These are phyloP conservation scores for Artemisia annua DNA, from an alignment of 129 eudicot genomes.

Conservation along the genomic window DNA sequence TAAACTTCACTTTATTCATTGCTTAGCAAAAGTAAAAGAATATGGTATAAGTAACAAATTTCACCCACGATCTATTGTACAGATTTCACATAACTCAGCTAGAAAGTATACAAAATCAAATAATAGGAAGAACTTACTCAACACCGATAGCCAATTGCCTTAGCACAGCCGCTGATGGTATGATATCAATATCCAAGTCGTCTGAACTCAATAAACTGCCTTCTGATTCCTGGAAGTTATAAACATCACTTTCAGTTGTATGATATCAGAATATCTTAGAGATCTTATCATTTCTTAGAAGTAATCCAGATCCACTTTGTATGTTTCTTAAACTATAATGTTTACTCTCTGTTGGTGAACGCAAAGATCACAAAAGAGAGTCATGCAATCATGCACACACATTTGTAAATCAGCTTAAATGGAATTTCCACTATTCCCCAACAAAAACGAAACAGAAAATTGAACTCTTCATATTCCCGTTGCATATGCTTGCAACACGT, in stretches of 20 bases:
- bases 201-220: constrained; percentile 34
- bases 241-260: constrained; percentile 19
- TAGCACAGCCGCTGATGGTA: constrained; percentile 61
- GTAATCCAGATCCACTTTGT: neutral
- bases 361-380: neutral
- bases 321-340: neutral
- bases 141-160: constrained; percentile 77
- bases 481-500: constrained; percentile 9
- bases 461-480: neutral
- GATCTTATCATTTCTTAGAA: neutral
- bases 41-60: neutral
- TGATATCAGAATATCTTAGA: neutral
- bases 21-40: neutral
- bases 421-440: too few species aligned
- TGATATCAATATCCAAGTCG: constrained; percentile 46
- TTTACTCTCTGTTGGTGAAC: neutral
- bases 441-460: neutral
- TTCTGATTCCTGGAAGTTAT: constrained; percentile 54
- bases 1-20: constrained; percentile 1
- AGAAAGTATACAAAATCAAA: constrained; percentile 12
- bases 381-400: too few species aligned
- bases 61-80: neutral
- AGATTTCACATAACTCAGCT: constrained; percentile 10
- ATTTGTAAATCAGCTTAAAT: too few species aligned
- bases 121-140: constrained; percentile 61